These are phyloP conservation scores for Candida corydali DNA, from an alignment of 805 yeast genomes.

Conservation along the genomic window DNA sequence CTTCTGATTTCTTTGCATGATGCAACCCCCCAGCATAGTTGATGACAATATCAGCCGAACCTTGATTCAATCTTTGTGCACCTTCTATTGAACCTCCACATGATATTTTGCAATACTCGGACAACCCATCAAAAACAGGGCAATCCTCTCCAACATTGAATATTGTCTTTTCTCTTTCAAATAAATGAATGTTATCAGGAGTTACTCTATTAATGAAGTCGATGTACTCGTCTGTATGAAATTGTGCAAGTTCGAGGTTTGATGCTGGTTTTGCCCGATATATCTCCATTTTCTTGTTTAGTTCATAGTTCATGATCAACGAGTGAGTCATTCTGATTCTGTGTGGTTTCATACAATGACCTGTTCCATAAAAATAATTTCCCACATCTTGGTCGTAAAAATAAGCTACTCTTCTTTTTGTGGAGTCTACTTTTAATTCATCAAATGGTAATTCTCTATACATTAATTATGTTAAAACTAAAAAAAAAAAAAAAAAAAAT, in stretches of 20 bases:
- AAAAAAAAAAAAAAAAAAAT: constrained; percentile 1
- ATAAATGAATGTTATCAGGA: constrained; percentile 85
- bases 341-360: constrained; percentile 99
- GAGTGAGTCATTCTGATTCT: constrained; percentile 98
- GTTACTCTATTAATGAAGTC: constrained; percentile 88
- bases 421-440: constrained; percentile 37
- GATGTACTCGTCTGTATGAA: constrained; percentile 95
- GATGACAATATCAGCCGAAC: constrained; percentile 89
- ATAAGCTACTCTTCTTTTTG: constrained; percentile 40
- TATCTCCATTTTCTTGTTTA: constrained; percentile 95
- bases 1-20: constrained; percentile 95
- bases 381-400: constrained; percentile 78
- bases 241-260: constrained; percentile 94
- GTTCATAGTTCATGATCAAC: constrained; percentile 92
- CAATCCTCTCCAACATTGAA: constrained; percentile 97
- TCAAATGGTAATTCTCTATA: constrained; percentile 43
- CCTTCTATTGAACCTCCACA: constrained; percentile 97
- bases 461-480: constrained; percentile 16
- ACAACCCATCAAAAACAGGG: constrained; percentile 93
- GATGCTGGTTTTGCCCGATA: constrained; percentile 97
- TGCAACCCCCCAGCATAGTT: constrained; percentile 98
- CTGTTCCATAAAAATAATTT: constrained; percentile 96
- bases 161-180: constrained; percentile 81
- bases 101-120: constrained; percentile 82
- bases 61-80: constrained; percentile 81